Conservation (phyloP, 768 basidiomycete species). For the Lentinula boryana region DNA sequence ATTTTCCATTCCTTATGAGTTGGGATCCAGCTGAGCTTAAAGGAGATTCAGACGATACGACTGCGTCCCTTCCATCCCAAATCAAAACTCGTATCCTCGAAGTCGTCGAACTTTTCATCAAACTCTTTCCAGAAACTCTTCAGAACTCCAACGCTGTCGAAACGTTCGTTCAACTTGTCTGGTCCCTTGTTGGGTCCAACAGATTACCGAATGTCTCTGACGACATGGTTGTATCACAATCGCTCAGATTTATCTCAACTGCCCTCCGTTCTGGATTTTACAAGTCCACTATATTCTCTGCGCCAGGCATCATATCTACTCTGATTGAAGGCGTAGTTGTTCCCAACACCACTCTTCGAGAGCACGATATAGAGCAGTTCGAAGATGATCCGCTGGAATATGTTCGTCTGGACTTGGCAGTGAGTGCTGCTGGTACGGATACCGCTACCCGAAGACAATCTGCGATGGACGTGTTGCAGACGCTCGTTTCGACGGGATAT, state of each 20-base stretch:
- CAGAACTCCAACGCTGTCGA: slow-evolving; percentile 57
- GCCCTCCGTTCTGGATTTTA: slow-evolving; percentile 88
- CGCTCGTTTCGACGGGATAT: slow-evolving; percentile 71
- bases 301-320: slow-evolving; percentile 71
- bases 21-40: slow-evolving; percentile 71
- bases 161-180: slow-evolving; percentile 81
- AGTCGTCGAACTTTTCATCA: slow-evolving; percentile 82
- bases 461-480: slow-evolving; percentile 92
- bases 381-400: slow-evolving; percentile 97
- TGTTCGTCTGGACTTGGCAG: slow-evolving; percentile 80
- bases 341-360: slow-evolving; percentile 85
- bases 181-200: slow-evolving; percentile 76
- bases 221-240: slow-evolving; percentile 86
- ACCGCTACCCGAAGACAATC: slow-evolving; percentile 85
- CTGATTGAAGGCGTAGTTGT: slow-evolving; percentile 89
- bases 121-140: slow-evolving; percentile 77
- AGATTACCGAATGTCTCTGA: slow-evolving; percentile 65
- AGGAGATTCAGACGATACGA: slow-evolving; percentile 74
- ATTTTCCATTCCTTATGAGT: slow-evolving; percentile 73
- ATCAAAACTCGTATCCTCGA: slow-evolving; percentile 89
- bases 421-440: slow-evolving; percentile 57
- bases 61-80: slow-evolving; percentile 81
- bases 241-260: slow-evolving; percentile 86
- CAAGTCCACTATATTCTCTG: slow-evolving; percentile 67
- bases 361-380: slow-evolving; percentile 91